Evolutionary conservation across 75 land plant species (phyloP), one percentile per base, ranked within the genome.

Genomic region (Selaginella moellendorffii): DNA sequence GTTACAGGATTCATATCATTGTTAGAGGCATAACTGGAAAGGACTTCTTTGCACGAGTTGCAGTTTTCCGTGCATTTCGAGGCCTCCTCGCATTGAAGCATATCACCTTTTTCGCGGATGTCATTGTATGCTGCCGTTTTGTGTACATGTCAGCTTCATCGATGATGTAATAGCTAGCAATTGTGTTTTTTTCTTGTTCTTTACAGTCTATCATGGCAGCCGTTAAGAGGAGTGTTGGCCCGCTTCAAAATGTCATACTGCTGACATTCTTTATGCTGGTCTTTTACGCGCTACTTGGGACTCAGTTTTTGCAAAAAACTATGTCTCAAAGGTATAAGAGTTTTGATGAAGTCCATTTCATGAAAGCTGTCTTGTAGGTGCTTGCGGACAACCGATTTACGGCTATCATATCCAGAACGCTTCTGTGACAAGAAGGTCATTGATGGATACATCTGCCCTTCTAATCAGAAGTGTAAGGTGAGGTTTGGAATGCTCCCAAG

Each of bases 141-240:
- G 21, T 24, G 9, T 8, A 21, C n/a, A 56, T 56, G 9, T 56
- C 14, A 36, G 5, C 14, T 5, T 36, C 14, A 5, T 5, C 5
- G 14, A 36, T 36, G 14, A 36, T 36, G 10, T 5, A 36, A 36
- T 5, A 5, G 14, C 5, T 36, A 36, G 5, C 5, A 36, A 36
- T 36, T 36, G 10, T 14, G 14, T 5, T 36, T 36, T 5, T 36
- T 36, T 36, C 14, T 56, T 56, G 24, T 21, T 21, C 14, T 46
- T 46, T 46, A 26, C 25, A 73, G 76, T 70, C 76, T 23, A 73
- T 73, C 26, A 68, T 73, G 71, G 70, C 60, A 56, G 76, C 76
- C 26, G 28, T 68, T 18, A 23, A 62, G 24, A n/a, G 65, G 17
- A 68, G 71, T 68, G 26, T 73, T 27, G 65, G 20, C 26, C 71